A percentile compares a stretch with the other conserved stretches of the same genome.
Evolutionary conservation across 2,329 filamentous ascomycete genomes (phyloP).

Genomic region (Zopfia rhizophila): DNA sequence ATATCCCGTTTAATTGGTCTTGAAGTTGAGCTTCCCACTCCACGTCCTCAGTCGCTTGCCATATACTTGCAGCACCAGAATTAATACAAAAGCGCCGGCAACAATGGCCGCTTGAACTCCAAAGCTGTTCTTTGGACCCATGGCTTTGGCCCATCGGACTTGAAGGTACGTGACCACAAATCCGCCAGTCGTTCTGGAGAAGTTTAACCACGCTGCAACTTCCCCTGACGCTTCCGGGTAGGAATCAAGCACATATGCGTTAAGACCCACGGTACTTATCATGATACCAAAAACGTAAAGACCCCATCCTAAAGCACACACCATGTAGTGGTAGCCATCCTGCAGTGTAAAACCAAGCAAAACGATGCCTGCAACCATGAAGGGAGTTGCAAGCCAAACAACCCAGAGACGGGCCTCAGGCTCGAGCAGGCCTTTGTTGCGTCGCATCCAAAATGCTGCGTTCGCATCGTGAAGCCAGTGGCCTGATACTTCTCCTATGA

Average conservation of each 20-base stretch:
- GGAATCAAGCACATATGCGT: conserved; percentile 39
- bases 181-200: conserved; percentile 37
- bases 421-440: conserved; percentile 30
- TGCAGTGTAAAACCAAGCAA: conserved; percentile 36
- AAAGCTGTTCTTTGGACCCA: conserved; percentile 35
- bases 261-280: conserved; percentile 34
- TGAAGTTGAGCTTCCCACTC: too few relatives aligned
- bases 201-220: conserved; percentile 37
- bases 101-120: conserved; percentile 41
- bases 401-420: conserved; percentile 40
- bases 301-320: conserved; percentile 37
- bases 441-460: conserved; percentile 31
- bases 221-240: conserved; percentile 38
- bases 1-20: too few relatives aligned
- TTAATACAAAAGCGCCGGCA: conserved; percentile 28
- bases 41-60: conserved; percentile 28
- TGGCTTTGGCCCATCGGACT: conserved; percentile 33
- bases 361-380: conserved; percentile 40
- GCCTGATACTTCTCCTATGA: conserved; percentile 42
- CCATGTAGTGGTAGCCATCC: conserved; percentile 31
- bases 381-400: conserved; percentile 32
- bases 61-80: conserved; percentile 28
- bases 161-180: conserved; percentile 44
- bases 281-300: conserved; percentile 35
- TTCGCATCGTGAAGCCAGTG: conserved; percentile 45